These are phyloP conservation scores for Fusarium buharicum DNA, from an alignment of 2,329 filamentous ascomycete species.

Conservation along the genomic window DNA sequence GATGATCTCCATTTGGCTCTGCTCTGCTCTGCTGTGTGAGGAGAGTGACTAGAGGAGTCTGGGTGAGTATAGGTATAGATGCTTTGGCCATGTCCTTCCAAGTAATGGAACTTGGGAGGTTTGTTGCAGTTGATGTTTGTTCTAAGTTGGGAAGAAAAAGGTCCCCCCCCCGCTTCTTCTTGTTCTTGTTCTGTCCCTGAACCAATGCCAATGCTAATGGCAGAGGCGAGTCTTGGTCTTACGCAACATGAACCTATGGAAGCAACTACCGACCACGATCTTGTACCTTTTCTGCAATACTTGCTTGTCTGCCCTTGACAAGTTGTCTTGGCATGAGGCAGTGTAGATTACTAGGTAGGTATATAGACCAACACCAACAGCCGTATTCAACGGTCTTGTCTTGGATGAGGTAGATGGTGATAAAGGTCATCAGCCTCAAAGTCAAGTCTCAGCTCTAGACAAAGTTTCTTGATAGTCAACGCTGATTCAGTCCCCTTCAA, in stretches of 20 bases:
- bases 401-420: slow-evolving; percentile 13
- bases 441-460: slow-evolving; percentile 25
- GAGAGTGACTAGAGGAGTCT: slow-evolving; percentile 5
- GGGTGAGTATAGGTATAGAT: slow-evolving; percentile 1
- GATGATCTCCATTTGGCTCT: slow-evolving; percentile 47
- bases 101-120: background rate
- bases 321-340: slow-evolving; percentile 28
- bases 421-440: slow-evolving; percentile 33
- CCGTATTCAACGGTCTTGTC: background rate
- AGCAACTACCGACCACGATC: slow-evolving; percentile 13
- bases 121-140: slow-evolving; percentile 9
- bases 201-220: background rate
- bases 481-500: slow-evolving; percentile 1
- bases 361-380: slow-evolving; percentile 14
- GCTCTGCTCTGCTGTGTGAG: slow-evolving; percentile 7
- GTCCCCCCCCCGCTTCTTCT: slow-evolving; percentile 16
- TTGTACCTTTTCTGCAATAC: background rate
- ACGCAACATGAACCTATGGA: background rate
- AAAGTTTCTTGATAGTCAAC: slow-evolving; percentile 5
- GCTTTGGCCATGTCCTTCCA: slow-evolving; percentile 26
- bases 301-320: slow-evolving; percentile 14
- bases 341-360: slow-evolving; percentile 6
- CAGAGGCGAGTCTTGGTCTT: slow-evolving; percentile 8
- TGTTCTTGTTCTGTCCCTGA: slow-evolving; percentile 14
- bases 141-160: slow-evolving; percentile 4